Evolutionary conservation across 2,329 filamentous ascomycete genomes (phyloP).

Genomic region (Sporothrix inflata): DNA sequence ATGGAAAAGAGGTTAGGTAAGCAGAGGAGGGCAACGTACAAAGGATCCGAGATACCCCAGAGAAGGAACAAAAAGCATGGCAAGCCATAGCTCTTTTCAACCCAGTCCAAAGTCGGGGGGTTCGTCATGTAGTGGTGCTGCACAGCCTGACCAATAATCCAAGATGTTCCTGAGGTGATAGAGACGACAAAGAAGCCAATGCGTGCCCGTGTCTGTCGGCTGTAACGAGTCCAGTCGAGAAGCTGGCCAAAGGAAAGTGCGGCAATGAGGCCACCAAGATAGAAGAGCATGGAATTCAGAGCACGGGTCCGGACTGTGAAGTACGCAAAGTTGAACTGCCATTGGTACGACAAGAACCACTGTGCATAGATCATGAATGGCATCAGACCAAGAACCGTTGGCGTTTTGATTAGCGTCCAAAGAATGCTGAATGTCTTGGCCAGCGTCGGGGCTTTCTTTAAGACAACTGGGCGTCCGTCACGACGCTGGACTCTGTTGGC

Average conservation of each 20-base stretch:
- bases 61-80: constrained; percentile 31
- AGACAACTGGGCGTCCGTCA: constrained; percentile 30
- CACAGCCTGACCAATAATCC: constrained; percentile 32
- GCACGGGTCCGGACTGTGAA: constrained; percentile 33
- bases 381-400: constrained; percentile 29
- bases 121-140: constrained; percentile 31
- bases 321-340: constrained; percentile 35
- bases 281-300: constrained; percentile 30
- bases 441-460: constrained; percentile 19
- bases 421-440: constrained; percentile 26
- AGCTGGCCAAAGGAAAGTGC: constrained; percentile 29
- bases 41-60: constrained; percentile 32
- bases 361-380: constrained; percentile 30
- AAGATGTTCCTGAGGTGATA: constrained; percentile 26
- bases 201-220: constrained; percentile 27
- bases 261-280: constrained; percentile 21
- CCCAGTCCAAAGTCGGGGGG: constrained; percentile 30
- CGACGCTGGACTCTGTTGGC: constrained; percentile 30
- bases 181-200: constrained; percentile 30
- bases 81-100: constrained; percentile 26
- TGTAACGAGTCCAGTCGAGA: constrained; percentile 30
- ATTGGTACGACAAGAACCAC: constrained; percentile 33
- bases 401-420: constrained; percentile 22
- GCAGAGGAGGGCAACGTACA: constrained; percentile 13
- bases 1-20: neutral